Base-by-base conservation (phyloP, 2,329 filamentous ascomycete genomes). In the Lomentospora prolificans region DNA sequence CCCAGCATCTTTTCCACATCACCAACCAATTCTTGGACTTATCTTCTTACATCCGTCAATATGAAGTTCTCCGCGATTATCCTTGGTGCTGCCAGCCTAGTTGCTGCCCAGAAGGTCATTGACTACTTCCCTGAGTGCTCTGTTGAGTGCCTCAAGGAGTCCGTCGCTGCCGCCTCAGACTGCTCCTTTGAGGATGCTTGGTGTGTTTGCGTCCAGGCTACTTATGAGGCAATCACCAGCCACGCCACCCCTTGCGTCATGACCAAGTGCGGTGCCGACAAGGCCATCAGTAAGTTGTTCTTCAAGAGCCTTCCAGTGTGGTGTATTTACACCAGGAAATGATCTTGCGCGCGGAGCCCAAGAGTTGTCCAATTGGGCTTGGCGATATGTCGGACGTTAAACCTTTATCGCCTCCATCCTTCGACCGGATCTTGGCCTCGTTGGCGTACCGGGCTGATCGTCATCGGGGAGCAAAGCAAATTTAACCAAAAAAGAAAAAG, bases 91-190 rank as follows among this genome's bases (percentile, higher is more conserved):
- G 63, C 71, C 60, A 66, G 66, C 61, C 63, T 67, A 57, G 60
- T 66, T 55, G 70, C 62, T 48, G 60, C 61, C 51, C 67, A 70
- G 67, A 60, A 62, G 57, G 61, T 58, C 53, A 50, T 25, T 46
- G 69, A 70, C 58, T 64, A 70, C 59, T 64, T 73, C 56, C 72
- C 72, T 61, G 53, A 58, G 56, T 74, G 72, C 61, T 70, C 72
- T 33, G 46, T 65, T n/a, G 54, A 64, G 39, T 73, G 71, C 64
- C 63, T 74, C 33, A 60, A 64, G 60, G 56, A 63, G 2, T 64
- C 68, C 57, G 63, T 71, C 61, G 53, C 51, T 31, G 58, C 59
- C 55, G 58, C 65, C 58, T 69, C 68, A 58, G 55, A 44, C 50
- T 74, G 71, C 63, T 50, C 58, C 10, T 59, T 51, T 31, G 62